These are phyloP conservation scores for Helminthosporium solani DNA, from an alignment of 2,329 filamentous ascomycete species.

Conservation along the genomic window DNA sequence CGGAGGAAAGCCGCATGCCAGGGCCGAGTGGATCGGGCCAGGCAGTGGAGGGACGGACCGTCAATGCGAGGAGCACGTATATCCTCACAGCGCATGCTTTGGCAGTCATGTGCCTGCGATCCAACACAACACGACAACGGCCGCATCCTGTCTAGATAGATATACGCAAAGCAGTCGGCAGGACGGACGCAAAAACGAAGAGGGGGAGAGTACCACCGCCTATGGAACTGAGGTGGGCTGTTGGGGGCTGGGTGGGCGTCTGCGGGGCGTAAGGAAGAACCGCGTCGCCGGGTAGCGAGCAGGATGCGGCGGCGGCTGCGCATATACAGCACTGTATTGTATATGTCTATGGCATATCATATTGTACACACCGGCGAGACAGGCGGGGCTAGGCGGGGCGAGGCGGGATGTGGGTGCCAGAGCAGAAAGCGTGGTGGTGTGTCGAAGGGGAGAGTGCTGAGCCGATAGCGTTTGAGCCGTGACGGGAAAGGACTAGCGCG, in stretches of 20 bases:
- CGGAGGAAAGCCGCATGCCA: slow-evolving; percentile 1
- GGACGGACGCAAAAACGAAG: too few species aligned
- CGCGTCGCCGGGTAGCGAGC: not conserved
- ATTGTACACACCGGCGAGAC: not conserved
- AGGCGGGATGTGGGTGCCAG: not conserved
- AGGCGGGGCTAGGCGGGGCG: not conserved
- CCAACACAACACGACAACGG: slow-evolving; percentile 5
- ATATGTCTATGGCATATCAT: too few species aligned
- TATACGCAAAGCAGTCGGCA: too few species aligned
- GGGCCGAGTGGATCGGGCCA: not conserved
- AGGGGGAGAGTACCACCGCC: too few species aligned
- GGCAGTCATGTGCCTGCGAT: slow-evolving; percentile 21
- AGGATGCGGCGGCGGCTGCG: not conserved
- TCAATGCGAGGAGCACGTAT: slow-evolving; percentile 10
- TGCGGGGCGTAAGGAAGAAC: not conserved
- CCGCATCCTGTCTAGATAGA: too few species aligned
- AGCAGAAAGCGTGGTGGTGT: too few species aligned
- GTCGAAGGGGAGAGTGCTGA: too few species aligned
- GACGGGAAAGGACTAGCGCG: not conserved
- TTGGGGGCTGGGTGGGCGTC: not conserved
- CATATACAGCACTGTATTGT: too few species aligned
- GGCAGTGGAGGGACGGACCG: slow-evolving; percentile 18
- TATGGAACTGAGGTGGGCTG: not conserved
- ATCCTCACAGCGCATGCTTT: slow-evolving; percentile 11
- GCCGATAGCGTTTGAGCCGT: slow-evolving; percentile 4